These are phyloP conservation scores for Zangia roseola DNA, from an alignment of 768 basidiomycete genomes.

Conservation along the genomic window DNA sequence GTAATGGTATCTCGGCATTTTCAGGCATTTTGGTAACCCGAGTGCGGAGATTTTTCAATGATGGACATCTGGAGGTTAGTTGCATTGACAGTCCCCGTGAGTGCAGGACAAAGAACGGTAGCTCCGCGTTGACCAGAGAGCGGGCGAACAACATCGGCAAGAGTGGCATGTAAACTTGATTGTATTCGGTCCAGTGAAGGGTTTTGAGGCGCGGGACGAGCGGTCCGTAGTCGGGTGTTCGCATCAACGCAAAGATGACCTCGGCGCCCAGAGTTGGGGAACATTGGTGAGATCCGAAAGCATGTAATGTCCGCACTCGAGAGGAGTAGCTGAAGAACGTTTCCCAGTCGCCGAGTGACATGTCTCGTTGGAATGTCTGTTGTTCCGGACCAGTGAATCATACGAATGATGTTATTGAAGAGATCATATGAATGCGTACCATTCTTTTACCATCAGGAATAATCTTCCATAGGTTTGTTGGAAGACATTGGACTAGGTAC, in stretches of 20 bases:
- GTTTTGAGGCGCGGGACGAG: constrained; percentile 21
- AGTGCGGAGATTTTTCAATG: constrained; percentile 17
- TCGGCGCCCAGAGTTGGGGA: constrained; percentile 15
- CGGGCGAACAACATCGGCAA: constrained; percentile 21
- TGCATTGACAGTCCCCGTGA: constrained; percentile 16
- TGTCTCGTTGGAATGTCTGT: constrained; percentile 26
- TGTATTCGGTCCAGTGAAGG: constrained; percentile 20
- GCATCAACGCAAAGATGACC: constrained; percentile 25
- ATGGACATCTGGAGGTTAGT: constrained; percentile 19
- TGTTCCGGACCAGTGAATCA: constrained; percentile 14
- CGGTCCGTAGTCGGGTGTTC: constrained; percentile 19
- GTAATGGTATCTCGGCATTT: too few relatives aligned
- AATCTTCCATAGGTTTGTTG: constrained; percentile 27
- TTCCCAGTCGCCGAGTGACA: constrained; percentile 29
- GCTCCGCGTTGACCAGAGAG: constrained; percentile 15
- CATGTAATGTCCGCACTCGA: constrained; percentile 16
- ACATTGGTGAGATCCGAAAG: neutral
- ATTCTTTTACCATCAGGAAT: constrained; percentile 3
- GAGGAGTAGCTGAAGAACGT: constrained; percentile 28
- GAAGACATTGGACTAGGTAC: constrained; percentile 23
- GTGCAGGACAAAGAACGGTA: constrained; percentile 10
- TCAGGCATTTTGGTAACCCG: too few relatives aligned
- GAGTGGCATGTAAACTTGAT: constrained; percentile 15
- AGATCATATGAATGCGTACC: constrained; percentile 13
- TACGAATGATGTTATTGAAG: neutral